Base-by-base conservation (phyloP, 2,329 filamentous ascomycete genomes). In the Colletotrichum sp. region DNA sequence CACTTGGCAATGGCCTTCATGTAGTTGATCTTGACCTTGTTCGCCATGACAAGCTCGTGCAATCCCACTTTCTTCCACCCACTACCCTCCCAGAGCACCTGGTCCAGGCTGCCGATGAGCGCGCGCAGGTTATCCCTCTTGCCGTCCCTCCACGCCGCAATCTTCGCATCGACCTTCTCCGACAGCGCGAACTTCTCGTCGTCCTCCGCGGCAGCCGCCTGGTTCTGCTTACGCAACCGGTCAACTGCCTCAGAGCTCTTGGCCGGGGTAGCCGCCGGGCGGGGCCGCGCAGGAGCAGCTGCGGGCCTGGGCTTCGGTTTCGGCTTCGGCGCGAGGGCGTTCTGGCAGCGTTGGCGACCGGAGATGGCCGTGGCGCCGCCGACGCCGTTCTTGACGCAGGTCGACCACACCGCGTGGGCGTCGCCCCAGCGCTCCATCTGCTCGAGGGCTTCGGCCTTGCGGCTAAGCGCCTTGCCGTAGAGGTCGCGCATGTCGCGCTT, bases 1-100 rank as follows among this genome's bases (percentile, higher is more conserved):
- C 97, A 97, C 89, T 98, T 99, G 13, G 94, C 95, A 90, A 99
- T 99, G 8, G 96, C 97, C 91, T 98, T 98, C 97, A 99, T 99
- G 84, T 99, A 99, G 76, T 95, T 90, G 78, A 99, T 94, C 91
- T 99, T 99, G 84, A 99, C 97, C 89, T 96, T 98, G 80, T 95
- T 96, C 39, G 96, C 93, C 90, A 98, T 91, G 68, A 99, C 94
- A 80, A 99, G 85, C 87, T 99, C 97, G 78, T 96, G 94, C 92
- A 99, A 92, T 36, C 95, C 96, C 72, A 99, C 93, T 88, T 98
- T 98, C 88, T 98, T 98, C 97, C 97, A 99, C 6, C 95, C 96
- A 77, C 95, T 95, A 57, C 93, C 93, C 78, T 95, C 93, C 97
- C 97, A 99, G 32, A 99, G 89, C 32, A 99, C 96, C 52, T 90